Evolutionary conservation across 176 grass and related monocot genomes (phyloP), one percentile per base, ranked within the genome.

Genomic region (Microstegium vimineum): DNA sequence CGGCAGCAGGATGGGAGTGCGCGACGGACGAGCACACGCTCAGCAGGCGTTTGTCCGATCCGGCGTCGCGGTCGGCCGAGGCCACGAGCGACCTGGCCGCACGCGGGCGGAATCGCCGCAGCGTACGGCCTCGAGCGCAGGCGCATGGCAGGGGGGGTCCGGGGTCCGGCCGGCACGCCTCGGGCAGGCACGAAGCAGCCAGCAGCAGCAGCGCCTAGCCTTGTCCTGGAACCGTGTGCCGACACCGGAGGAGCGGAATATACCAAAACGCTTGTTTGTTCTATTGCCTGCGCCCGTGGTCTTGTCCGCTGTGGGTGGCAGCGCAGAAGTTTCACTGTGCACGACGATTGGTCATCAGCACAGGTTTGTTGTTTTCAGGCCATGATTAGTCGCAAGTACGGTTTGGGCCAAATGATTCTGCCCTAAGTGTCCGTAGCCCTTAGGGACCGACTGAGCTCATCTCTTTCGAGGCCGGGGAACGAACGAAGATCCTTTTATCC

Each of bases 61-160:
- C 67, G 56, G 5, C 33, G 83, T 85, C 75, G 83, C 75, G 6
- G 56, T 79, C 41, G 75, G 75, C 16, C 38, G 52, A n/a, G 59
- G 25, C 60, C 62, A 51, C 77, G 77, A 49, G 62, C 78, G 30
- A 0, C 13, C 63, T 51, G 31, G n/a, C 56, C 18, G 69, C 69
- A 25, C 63, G 31, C 54, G 59, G 41, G 70, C 57, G 67, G 83
- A 51, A 72, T 85, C 18, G 66, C 31, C 30, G 30, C 67, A 72
- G 83, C 32, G 75, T 86, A 79, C 75, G 83, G 56, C 51, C 11
- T 71, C 38, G 37, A 13, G 40, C 38, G 46, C n/a, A n/a, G n/a
- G 73, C 41, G 43, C 43, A 45, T 5, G 17, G 47, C 51, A 56
- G n/a, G n/a, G n/a, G 20, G 51, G 8, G 51, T 22, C 47, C 47